Conservation (phyloP, 768 basidiomycete species). For the Hypholoma fasciculare region DNA sequence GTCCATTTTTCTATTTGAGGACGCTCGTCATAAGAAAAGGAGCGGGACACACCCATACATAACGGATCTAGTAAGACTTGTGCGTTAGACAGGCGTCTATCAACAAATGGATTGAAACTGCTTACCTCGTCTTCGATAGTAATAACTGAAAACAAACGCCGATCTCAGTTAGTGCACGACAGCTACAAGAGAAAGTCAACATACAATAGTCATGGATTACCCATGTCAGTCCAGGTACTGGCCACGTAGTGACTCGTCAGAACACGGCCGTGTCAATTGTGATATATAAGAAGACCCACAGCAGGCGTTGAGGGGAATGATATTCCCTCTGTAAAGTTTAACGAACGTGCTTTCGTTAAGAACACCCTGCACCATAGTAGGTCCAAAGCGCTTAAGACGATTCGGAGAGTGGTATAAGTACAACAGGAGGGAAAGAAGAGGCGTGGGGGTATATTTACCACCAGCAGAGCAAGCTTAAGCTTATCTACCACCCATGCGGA, state of each 20-base stretch:
- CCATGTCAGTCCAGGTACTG: constrained; percentile 21
- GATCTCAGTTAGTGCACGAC: background rate
- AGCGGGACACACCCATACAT: constrained; percentile 34
- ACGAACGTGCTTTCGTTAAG: constrained; percentile 16
- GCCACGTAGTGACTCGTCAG: background rate
- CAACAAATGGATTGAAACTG: background rate
- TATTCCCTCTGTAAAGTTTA: constrained; percentile 12
- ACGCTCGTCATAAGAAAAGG: background rate
- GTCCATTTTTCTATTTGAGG: background rate
- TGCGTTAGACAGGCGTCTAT: background rate
- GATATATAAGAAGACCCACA: constrained; percentile 14
- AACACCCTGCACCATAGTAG: constrained; percentile 4
- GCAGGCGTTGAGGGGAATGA: constrained; percentile 20
- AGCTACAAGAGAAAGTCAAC: background rate
- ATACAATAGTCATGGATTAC: constrained; percentile 24
- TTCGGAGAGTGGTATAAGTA: too few relatives aligned
- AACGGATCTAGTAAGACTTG: constrained; percentile 25
- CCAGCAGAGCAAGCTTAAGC: too few relatives aligned
- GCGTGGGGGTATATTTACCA: too few relatives aligned
- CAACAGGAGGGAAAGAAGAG: too few relatives aligned
- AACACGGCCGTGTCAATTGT: background rate
- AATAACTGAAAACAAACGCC: constrained; percentile 9
- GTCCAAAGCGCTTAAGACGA: too few relatives aligned
- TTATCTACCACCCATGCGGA: too few relatives aligned
- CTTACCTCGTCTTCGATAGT: constrained; percentile 25